Evolutionary conservation across 192 early-diverging fungal genomes (phyloP).

Genomic region (Endogone sp.): DNA sequence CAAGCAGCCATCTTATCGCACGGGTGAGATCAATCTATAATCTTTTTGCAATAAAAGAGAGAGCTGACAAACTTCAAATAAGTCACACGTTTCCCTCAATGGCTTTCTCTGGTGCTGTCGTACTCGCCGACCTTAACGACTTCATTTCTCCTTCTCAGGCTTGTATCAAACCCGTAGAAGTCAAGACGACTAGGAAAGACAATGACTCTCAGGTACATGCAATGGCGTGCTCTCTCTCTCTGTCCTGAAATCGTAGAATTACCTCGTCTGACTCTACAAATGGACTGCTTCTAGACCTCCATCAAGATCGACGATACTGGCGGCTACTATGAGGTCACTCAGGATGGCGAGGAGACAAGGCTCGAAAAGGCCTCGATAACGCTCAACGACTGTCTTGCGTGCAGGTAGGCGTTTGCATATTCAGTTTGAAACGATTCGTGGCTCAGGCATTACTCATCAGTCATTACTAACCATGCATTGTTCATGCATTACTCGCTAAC

Average conservation of each 20-base stretch:
- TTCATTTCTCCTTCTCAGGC: conserved; percentile 96
- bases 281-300: conserved; percentile 42
- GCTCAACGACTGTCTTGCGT: conserved; percentile 96
- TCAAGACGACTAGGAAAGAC: conserved; percentile 45
- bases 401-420: conserved; percentile 75
- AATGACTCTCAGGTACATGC: neutral
- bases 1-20: too few species aligned
- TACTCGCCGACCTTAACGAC: conserved; percentile 94
- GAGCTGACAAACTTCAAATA: too few species aligned
- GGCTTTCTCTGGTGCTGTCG: conserved; percentile 84
- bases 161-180: conserved; percentile 93
- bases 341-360: conserved; percentile 79
- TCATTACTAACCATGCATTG: too few species aligned
- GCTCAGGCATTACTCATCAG: neutral
- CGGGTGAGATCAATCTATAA: too few species aligned
- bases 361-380: conserved; percentile 84
- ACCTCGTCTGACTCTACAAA: too few species aligned
- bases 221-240: too few species aligned
- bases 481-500: too few species aligned
- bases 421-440: conserved; percentile 9
- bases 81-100: too few species aligned
- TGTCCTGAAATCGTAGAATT: too few species aligned
- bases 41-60: too few species aligned
- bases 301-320: conserved; percentile 77
- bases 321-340: conserved; percentile 85